Evolutionary conservation across 176 grass and related monocot species (phyloP).

Genomic region (Triticum turgidum): DNA sequence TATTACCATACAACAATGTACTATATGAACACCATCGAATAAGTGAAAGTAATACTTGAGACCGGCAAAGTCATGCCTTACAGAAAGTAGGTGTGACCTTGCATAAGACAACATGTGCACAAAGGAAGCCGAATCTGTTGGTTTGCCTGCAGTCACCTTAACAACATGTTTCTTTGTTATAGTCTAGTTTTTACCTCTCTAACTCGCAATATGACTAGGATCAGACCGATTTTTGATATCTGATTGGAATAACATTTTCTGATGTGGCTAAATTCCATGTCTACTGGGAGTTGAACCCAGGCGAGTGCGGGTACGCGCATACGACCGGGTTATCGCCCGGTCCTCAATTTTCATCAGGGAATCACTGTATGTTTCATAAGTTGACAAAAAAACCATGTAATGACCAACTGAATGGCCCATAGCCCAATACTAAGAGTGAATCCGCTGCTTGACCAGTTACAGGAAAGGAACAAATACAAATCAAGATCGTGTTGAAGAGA

Average conservation of each 20-base stretch:
- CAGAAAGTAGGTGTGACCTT: too few relatives aligned
- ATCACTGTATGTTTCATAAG: too few relatives aligned
- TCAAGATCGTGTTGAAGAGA: neutral
- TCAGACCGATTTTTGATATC: neutral
- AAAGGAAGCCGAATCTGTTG: too few relatives aligned
- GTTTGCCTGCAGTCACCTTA: neutral
- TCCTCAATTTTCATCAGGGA: too few relatives aligned
- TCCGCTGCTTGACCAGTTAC: too few relatives aligned
- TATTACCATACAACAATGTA: neutral
- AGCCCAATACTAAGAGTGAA: too few relatives aligned
- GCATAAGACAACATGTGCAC: too few relatives aligned
- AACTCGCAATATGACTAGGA: neutral
- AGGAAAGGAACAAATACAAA: too few relatives aligned
- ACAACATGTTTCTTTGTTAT: neutral
- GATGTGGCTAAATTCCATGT: neutral
- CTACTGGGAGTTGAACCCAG: neutral
- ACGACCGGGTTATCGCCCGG: too few relatives aligned
- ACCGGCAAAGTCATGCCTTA: neutral
- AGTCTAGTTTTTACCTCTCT: neutral
- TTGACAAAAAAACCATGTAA: too few relatives aligned
- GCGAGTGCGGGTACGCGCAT: too few relatives aligned
- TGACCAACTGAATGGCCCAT: too few relatives aligned
- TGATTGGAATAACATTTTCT: neutral
- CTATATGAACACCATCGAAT: neutral
- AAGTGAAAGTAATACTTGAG: neutral